Base-by-base conservation (phyloP, 805 yeast species). In the Candida tammaniensis region DNA sequence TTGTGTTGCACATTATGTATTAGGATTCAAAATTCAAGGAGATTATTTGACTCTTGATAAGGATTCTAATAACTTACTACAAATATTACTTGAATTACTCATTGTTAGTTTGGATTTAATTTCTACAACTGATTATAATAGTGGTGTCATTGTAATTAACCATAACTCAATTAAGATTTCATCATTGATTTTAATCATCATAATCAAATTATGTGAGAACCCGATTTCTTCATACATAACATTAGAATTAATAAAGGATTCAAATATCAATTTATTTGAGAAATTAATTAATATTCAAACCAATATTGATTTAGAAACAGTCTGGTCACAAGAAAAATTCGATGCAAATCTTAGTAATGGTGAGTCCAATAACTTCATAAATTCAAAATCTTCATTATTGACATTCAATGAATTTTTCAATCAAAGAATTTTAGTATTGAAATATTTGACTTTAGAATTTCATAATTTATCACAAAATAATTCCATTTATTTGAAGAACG, bases 361-460 rank as follows among this genome's bases (percentile, higher is more conserved):
- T 24, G 42, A 41, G 10, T 24, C 8, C 1, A 37, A 36, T 2
- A 72, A 71, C 39, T 68, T 73, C 29, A 44, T 71, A 3, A 39
- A 43, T 2, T 61, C 65, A 15, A 52, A 52, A 4, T 27, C 35
- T 2, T 58, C 72, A 24, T 58, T 72, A 40, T 74, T 79, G 21
- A 66, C 91, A 0, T 64, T 86, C 30, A 59, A 78, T 18, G 66
- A 79, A 1, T 82, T 86, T 44, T 69, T 82, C 32, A 70, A 64
- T 25, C 80, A 76, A 43, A 71, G 95, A 48, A 71, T 78, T 27
- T 61, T 70, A 13, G 59, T 82, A 10, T 60, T 86, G 16, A 84
- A 83, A 43, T 77, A 79, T 46, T 58, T 86, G 40, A 74, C 89
- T 12, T 58, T 82, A 35, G 94, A 87, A 44, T 65, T 91, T n/a